Conservation (phyloP, 2,329 filamentous ascomycete species). For the Chalaropsis ovoidea region DNA sequence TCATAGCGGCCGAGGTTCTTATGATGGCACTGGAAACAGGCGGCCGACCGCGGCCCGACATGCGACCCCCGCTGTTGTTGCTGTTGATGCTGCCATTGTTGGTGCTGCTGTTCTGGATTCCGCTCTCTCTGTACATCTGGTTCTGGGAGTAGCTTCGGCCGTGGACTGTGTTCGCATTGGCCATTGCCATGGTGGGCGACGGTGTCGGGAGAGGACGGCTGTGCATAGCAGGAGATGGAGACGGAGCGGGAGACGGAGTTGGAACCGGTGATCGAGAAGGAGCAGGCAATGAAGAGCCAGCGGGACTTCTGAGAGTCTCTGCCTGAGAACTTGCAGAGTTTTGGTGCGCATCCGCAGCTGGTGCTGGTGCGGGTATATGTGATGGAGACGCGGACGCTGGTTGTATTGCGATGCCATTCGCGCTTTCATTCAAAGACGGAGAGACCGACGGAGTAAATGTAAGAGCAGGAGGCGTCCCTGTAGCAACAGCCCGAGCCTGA, state of each 20-base stretch:
- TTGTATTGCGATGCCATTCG: neutral
- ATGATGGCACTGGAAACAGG: conserved; percentile 20
- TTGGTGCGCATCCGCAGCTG: neutral
- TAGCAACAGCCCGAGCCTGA: conserved; percentile 15
- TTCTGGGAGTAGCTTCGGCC: conserved; percentile 22
- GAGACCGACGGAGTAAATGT: neutral
- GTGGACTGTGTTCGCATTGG: neutral
- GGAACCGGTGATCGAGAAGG: neutral
- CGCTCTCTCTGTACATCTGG: conserved; percentile 1
- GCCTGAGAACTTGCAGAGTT: neutral
- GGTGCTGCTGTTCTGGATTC: conserved; percentile 1
- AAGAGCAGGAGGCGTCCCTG: neutral
- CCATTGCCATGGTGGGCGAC: conserved; percentile 12
- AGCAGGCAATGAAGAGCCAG: conserved; percentile 1
- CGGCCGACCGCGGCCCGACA: conserved; percentile 11
- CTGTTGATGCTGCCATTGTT: neutral
- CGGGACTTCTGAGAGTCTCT: neutral
- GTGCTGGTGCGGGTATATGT: conserved; percentile 16
- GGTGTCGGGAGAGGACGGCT: conserved; percentile 13
- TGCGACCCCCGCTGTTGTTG: neutral
- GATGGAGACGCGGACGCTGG: neutral
- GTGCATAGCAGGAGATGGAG: neutral
- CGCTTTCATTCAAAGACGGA: neutral
- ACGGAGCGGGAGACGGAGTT: neutral
- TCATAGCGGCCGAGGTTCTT: conserved; percentile 21